Evolutionary conservation across 164 flowering plant species (phyloP), one percentile per base, ranked within the genome.

Genomic region (Berberis vulgaris): DNA sequence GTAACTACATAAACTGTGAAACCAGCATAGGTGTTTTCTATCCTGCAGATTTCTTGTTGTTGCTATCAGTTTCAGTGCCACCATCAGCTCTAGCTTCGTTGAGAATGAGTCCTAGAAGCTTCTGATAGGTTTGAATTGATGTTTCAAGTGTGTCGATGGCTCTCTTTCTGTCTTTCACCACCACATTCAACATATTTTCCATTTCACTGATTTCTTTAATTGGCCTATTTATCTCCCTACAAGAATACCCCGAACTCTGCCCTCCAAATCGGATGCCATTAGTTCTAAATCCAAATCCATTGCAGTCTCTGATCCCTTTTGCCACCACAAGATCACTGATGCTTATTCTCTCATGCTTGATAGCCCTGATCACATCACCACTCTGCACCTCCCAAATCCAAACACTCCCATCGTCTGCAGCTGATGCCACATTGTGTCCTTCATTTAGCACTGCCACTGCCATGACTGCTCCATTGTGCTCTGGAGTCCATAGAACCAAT

Each of bases 351-450:
- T 53, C 74, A 46, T 67, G 57, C 43, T 68, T 78, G 45, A 84
- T 38, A 56, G 49, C 67, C 64, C 57, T 71, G 0, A 73, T 44
- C 53, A 74, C 69, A 39, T 50, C 26, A 2, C 76, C 71, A 9
- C 41, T 64, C 45, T 70, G 76, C 9, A 61, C 64, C 7, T 78
- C 79, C 86, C 82, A 79, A 9, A 78, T 43, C 63, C 72, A 61
- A 41, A 82, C 53, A 38, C 65, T 63, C 42, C 88, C 88, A 38
- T 79, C 86, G 62, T 80, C 84, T 0, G 86, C 72, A 9, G 82
- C 83, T 2, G 86, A 76, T 7, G 80, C 73, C 61, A 82, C 6
- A 56, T 67, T 64, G 66, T 59, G 46, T 3, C 73, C 73, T 7
- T 43, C 49, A 12, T 66, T 74, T n/a, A 10, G 43, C 62, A 67